Evolutionary conservation across 257 asterid species (phyloP), one percentile per base, ranked within the genome.

Genomic region (Primulina huaijiensis): DNA sequence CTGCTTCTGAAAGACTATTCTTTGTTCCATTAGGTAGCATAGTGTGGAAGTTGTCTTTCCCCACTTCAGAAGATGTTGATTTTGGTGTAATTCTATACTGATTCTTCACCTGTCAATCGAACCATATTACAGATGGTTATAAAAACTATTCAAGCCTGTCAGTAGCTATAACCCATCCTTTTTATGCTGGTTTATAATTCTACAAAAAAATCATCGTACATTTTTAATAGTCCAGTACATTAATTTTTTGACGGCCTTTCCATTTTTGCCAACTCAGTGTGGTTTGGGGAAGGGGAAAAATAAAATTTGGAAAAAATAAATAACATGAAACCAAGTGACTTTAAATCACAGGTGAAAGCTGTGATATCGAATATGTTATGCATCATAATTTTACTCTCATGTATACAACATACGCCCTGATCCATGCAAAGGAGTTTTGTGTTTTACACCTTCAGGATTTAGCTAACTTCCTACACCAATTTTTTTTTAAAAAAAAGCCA

Each of bases 51-150:
- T 65, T 19, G 6, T 76, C 85, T 71, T 74, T 79, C 70, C 70
- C 68, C 56, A 68, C 50, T 72, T 64, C 65, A 38, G 75, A 71
- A 19, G 87, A 71, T 73, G 82, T 37, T 19, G 88, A 73, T 78
- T 73, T 84, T 55, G 97, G 94, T 25, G 95, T 89, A 34, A 94
- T 83, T 77, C 91, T 85, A 85, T 89, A 91, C 71, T 79, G 92
- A 80, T 83, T 82, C 83, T 88, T 90, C 84, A 89, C 96, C 99
- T 94, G 86, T 65, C 66, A 70, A 81, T 27, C 38, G 74, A 76
- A 70, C 73, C 43, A 20, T 12, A 68, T 53, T 63, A 60, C 31
- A 55, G 58, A 27, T 59, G 53, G 74, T 50, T 34, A 23, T 30
- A 6, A 64, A 55, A 64, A 68, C 60, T 37, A 29, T 35, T 17